These are phyloP conservation scores for Trichosporon ovoides DNA, from an alignment of 1,284 basidiomycete genomes.

Conservation along the genomic window DNA sequence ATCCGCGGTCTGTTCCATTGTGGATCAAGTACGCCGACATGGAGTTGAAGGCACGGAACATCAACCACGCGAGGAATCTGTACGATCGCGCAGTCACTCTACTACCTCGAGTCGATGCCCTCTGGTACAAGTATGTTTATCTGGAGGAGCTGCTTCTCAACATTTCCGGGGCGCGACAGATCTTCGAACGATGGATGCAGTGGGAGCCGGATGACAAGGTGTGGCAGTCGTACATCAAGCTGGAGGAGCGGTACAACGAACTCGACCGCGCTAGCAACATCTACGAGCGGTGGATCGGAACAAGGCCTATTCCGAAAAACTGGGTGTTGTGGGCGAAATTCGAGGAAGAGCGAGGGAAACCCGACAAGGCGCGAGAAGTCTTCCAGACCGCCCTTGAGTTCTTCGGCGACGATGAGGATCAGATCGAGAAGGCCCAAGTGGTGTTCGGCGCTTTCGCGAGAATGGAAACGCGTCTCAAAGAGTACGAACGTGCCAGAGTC, in stretches of 20 bases:
- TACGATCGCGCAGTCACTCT: constrained; percentile 95
- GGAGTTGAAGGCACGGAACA: constrained; percentile 94
- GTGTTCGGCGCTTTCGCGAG: constrained; percentile 95
- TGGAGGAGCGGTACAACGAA: constrained; percentile 91
- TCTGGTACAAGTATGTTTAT: constrained; percentile 99
- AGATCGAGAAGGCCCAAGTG: constrained; percentile 87
- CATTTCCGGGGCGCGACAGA: constrained; percentile 87
- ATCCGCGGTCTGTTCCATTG: constrained; percentile 77
- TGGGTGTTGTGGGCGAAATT: constrained; percentile 97
- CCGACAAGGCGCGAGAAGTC: constrained; percentile 90
- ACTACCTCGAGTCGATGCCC: constrained; percentile 79
- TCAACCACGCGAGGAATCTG: constrained; percentile 92
- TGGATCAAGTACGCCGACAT: constrained; percentile 98
- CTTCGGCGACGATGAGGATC: constrained; percentile 94
- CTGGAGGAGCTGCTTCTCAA: constrained; percentile 96
- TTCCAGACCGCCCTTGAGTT: constrained; percentile 96
- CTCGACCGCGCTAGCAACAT: constrained; percentile 83
- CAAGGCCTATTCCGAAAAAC: constrained; percentile 86
- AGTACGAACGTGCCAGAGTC: constrained; percentile 91
- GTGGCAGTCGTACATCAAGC: constrained; percentile 96
- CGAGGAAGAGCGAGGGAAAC: constrained; percentile 80
- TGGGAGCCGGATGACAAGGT: constrained; percentile 99
- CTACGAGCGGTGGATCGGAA: constrained; percentile 91
- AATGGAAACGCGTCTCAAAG: constrained; percentile 94
- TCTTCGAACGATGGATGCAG: constrained; percentile 98